Conservation (phyloP, 352 stramenopile species). For the Pythium sp. region DNA sequence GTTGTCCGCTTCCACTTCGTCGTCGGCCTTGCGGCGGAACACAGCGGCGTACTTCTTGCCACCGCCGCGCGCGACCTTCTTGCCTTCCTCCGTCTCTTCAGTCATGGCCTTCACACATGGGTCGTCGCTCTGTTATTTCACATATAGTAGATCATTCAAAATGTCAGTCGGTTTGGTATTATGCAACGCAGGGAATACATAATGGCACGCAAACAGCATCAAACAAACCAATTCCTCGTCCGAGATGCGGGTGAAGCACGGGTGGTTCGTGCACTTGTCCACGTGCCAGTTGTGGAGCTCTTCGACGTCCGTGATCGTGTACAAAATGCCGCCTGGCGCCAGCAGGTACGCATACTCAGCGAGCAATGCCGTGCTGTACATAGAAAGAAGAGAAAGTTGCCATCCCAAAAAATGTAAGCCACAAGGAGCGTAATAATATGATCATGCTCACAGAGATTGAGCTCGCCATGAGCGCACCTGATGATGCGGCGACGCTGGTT, state of each 20-base stretch:
- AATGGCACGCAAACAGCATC: background rate
- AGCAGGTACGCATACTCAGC: constrained; percentile 98
- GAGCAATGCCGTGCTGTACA: constrained; percentile 85
- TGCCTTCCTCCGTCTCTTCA: constrained; percentile 97
- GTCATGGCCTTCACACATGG: constrained; percentile 95
- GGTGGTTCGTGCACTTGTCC: constrained; percentile 91
- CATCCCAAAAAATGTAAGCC: background rate
- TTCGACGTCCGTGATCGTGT: constrained; percentile 99
- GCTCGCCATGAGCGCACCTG: constrained; percentile 33
- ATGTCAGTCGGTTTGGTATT: background rate
- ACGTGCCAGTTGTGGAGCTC: constrained; percentile 98
- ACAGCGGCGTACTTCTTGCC: constrained; percentile 89
- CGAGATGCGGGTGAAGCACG: constrained; percentile 89
- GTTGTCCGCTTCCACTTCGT: constrained; percentile 53
- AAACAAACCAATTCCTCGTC: constrained; percentile 79
- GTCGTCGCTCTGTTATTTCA: constrained; percentile 66
- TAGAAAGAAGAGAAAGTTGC: background rate
- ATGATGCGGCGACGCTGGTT: constrained; percentile 95
- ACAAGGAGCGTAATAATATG: no score
- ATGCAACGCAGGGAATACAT: background rate
- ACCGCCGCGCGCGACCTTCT: constrained; percentile 94
- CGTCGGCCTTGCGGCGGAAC: constrained; percentile 69
- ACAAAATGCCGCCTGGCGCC: constrained; percentile 90
- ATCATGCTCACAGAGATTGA: background rate
- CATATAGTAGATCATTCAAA: background rate